Base-by-base conservation (phyloP, 2,329 filamentous ascomycete genomes). In the Colletotrichum kahawae region DNA sequence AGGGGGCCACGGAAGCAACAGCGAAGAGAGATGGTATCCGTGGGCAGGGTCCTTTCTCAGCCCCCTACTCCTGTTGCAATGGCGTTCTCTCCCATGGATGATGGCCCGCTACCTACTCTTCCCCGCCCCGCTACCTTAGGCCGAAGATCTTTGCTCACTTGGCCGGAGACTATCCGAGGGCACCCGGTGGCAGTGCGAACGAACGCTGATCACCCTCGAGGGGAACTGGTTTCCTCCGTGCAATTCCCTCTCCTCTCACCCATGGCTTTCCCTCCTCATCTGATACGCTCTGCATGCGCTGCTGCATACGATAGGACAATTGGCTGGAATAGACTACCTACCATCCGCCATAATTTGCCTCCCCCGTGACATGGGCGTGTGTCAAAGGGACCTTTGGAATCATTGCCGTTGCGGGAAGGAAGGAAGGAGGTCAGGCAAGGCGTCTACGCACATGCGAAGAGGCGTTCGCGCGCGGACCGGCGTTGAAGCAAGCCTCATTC, bases 71-170 rank as follows among this genome's bases (percentile, higher is more conserved):
- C 54, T 16, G 51, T 72, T 38, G 24, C 56, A 36, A 24, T 34
- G 18, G 57, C 31, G 16, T 29, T 24, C 69, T 57, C 69, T 57
- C 43, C n/a, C 43, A 51, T 51, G 43, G n/a, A 51, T 51, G n/a
- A 51, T 51, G 43, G 43, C 43, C 43, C 43, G n/a, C 43, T 51
- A 21, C 43, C 31, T n/a, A 10, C 43, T 54, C 60, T 57, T 71
- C 72, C 68, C 72, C 62, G 68, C 62, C 72, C 54, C 72, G 72
- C 72, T 74, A 74, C 51, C 33, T 57, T 59, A 70, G 70, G 33
- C 34, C 62, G 72, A 67, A 71, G 68, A 71, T 75, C 72, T 67
- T 38, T 71, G 65, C 29, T 69, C 65, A 13, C 43, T 70, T 60
- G 33, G 31, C 60, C 43, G 68, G 56, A 75, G 31, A 56, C 68